These are phyloP conservation scores for Solanum corneliomulleri DNA, from an alignment of 257 asterid species.

Conservation along the genomic window DNA sequence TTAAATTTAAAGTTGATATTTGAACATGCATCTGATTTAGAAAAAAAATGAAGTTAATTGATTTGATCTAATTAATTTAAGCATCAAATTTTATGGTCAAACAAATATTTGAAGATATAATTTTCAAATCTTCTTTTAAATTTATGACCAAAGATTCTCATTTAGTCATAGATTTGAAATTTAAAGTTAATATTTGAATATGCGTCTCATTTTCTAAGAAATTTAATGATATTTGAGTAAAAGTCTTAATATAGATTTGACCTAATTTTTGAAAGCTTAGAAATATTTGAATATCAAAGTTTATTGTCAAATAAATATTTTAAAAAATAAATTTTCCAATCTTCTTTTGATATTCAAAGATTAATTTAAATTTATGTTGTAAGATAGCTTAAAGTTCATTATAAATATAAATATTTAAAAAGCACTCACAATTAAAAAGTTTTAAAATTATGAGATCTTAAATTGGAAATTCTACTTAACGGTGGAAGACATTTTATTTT, in stretches of 20 bases:
- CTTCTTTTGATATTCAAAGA: not conserved
- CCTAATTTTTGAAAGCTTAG: not conserved
- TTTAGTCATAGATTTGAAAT: not conserved
- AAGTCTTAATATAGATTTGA: not conserved
- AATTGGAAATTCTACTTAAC: no score
- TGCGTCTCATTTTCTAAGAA: not conserved
- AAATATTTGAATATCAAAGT: not conserved
- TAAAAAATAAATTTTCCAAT: not conserved
- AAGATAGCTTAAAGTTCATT: not conserved
- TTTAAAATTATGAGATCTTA: no score
- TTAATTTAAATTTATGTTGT: not conserved
- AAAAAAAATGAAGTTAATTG: not conserved
- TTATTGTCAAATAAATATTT: not conserved
- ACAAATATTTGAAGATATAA: no score
- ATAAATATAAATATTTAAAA: no score
- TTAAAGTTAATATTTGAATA: not conserved
- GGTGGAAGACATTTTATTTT: no score
- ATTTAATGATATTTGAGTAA: not conserved
- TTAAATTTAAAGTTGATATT: not conserved
- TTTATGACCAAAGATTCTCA: not conserved
- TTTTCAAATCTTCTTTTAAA: not conserved
- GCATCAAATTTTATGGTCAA: no score
- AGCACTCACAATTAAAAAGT: no score
- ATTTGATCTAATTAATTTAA: not conserved
- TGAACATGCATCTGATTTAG: not conserved